phyloP scores from a whole-genome alignment of 2,329 filamentous ascomycete species.

The Trichoderma endophyticum region DNA sequence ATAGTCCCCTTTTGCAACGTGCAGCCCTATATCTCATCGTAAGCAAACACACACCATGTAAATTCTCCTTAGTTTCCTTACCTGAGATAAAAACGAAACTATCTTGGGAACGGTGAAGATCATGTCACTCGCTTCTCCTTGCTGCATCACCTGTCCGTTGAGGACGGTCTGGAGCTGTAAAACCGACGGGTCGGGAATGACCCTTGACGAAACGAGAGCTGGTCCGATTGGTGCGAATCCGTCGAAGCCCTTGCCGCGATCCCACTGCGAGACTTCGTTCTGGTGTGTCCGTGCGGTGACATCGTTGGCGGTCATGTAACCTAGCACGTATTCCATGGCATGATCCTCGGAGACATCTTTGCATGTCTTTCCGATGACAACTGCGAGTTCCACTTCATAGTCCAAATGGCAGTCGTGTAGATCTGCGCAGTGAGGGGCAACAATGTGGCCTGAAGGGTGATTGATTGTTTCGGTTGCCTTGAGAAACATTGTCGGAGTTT shows the following conservation, averaged over 20 bases:
- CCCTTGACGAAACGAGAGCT: conserved; percentile 2
- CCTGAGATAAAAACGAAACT: conserved; percentile 3
- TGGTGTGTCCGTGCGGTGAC: conserved; percentile 10
- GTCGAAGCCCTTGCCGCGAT: conserved; percentile 10
- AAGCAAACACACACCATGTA: background rate
- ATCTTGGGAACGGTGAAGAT: conserved; percentile 1
- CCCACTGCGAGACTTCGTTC: conserved; percentile 11
- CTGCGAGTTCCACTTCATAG: conserved; percentile 6
- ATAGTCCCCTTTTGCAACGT: conserved; percentile 1
- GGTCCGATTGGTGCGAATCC: conserved; percentile 11
- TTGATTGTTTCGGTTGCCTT: conserved; percentile 1
- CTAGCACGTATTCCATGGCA: background rate
- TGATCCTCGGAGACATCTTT: conserved; percentile 2
- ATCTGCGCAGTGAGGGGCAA: background rate
- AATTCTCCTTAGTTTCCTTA: background rate
- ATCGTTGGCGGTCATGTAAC: conserved; percentile 12
- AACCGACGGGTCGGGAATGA: background rate
- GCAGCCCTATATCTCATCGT: background rate
- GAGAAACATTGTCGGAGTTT: conserved; percentile 1
- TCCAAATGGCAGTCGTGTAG: conserved; percentile 3
- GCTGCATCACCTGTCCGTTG: conserved; percentile 3
- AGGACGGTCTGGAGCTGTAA: background rate
- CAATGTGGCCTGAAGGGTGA: background rate
- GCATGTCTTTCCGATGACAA: conserved; percentile 5
- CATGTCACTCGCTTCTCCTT: conserved; percentile 7